phyloP scores from a whole-genome alignment of 345 rosid genomes.

The Cardamine chenopodiifolia region DNA sequence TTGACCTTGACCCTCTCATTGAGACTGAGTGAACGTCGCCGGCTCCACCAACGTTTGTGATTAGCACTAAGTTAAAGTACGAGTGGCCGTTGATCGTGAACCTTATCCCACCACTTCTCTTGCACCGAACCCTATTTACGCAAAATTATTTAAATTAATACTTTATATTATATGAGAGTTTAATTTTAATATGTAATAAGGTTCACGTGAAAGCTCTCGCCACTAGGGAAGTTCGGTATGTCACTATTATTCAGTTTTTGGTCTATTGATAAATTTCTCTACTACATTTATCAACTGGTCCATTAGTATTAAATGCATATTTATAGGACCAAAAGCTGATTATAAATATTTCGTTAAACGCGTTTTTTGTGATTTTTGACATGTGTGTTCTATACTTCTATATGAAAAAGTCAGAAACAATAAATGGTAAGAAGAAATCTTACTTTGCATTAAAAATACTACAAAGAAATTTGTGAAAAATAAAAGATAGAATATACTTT shows the following conservation, averaged over 20 bases:
- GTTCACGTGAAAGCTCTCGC: conserved; percentile 6
- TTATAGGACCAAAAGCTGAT: conserved; percentile 11
- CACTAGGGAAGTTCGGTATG: conserved; percentile 5
- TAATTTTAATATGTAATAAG: neutral
- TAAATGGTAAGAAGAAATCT: neutral
- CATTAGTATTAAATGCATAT: conserved; percentile 28
- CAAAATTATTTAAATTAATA: neutral
- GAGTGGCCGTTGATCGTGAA: conserved; percentile 80
- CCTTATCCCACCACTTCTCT: conserved; percentile 72
- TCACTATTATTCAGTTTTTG: conserved; percentile 1
- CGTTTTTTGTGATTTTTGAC: neutral
- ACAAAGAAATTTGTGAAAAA: neutral
- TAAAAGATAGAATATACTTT: neutral
- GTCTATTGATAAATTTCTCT: conserved; percentile 18
- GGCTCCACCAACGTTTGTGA: conserved; percentile 80
- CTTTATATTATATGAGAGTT: neutral
- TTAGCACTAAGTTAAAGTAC: conserved; percentile 69
- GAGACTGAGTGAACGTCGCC: conserved; percentile 69
- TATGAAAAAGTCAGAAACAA: conserved; percentile 1
- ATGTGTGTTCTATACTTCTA: neutral
- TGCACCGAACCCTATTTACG: conserved; percentile 56
- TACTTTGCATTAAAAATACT: neutral
- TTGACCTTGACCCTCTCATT: conserved; percentile 63
- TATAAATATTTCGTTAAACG: neutral
- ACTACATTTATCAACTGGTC: conserved; percentile 38